Percentiles rank a stretch among this genome's conserved stretches.
phyloP scores from a whole-genome alignment of 2,329 filamentous ascomycete genomes.

The Dothistroma septosporum region DNA sequence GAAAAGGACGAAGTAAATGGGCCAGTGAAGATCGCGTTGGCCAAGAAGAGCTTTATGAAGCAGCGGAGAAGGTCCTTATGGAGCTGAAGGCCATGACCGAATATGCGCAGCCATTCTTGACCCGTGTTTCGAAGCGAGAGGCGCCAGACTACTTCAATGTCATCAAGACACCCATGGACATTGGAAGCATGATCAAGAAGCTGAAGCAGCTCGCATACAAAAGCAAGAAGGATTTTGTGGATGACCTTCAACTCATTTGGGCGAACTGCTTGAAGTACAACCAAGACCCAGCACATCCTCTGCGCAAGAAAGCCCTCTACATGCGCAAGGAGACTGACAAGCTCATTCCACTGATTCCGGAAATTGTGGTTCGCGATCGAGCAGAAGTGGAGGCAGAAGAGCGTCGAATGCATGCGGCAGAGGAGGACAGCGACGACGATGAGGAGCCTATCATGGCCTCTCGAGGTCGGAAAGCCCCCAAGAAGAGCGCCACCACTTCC shows the following conservation, averaged over 20 bases:
- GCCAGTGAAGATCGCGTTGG: constrained; percentile 95
- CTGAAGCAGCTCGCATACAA: constrained; percentile 62
- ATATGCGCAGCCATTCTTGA: constrained; percentile 92
- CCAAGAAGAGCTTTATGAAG: constrained; percentile 96
- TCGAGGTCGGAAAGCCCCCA: constrained; percentile 79
- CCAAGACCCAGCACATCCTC: constrained; percentile 76
- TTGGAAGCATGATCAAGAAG: constrained; percentile 98
- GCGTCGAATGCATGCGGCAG: constrained; percentile 75
- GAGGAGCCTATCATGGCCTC: constrained; percentile 86
- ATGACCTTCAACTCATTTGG: constrained; percentile 93
- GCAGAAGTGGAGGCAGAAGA: constrained; percentile 77
- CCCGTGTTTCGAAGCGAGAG: constrained; percentile 92
- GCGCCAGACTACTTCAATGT: constrained; percentile 91
- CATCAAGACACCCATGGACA: constrained; percentile 96
- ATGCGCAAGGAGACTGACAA: constrained; percentile 99
- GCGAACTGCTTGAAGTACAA: constrained; percentile 96
- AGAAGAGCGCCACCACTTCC: constrained; percentile 62
- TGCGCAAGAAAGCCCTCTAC: constrained; percentile 87
- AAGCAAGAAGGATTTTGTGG: constrained; percentile 84
- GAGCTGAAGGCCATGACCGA: constrained; percentile 97
- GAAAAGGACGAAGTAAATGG: constrained; percentile 98
- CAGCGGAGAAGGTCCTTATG: constrained; percentile 91
- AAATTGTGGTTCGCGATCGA: constrained; percentile 82
- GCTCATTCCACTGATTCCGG: constrained; percentile 88
- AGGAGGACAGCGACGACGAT: constrained; percentile 82